These are phyloP conservation scores for Globisporangium spinosum DNA, from an alignment of 352 stramenopile genomes.

Conservation along the genomic window DNA sequence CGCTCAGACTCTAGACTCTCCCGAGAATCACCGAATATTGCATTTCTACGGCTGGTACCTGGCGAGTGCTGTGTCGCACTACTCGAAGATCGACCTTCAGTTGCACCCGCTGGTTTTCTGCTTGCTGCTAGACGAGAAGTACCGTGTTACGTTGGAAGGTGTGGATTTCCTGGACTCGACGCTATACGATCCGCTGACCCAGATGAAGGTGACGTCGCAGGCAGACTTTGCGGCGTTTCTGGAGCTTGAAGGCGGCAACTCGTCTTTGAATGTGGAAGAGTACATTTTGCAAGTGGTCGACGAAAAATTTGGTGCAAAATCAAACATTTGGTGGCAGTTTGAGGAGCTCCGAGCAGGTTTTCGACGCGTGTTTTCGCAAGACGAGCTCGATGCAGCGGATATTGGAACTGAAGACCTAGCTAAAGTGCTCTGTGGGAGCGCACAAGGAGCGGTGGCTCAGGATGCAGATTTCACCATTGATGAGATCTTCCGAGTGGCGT, in stretches of 20 bases:
- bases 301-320: conserved; percentile 44
- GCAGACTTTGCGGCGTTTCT: conserved; percentile 50
- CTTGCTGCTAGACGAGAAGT: conserved; percentile 33
- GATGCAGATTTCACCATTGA: conserved; percentile 40
- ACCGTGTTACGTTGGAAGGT: conserved; percentile 41
- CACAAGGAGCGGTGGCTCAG: not conserved
- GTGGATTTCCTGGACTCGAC: conserved; percentile 38
- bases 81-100: conserved; percentile 30
- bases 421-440: conserved; percentile 32
- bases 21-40: conserved; percentile 32
- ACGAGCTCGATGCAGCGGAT: conserved; percentile 21
- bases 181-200: conserved; percentile 39
- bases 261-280: conserved; percentile 33
- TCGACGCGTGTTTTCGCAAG: conserved; percentile 28
- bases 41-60: conserved; percentile 65
- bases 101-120: conserved; percentile 52
- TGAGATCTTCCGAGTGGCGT: conserved; percentile 48
- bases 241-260: conserved; percentile 45
- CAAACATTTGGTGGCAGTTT: conserved; percentile 49
- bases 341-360: conserved; percentile 44
- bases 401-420: conserved; percentile 32
- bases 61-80: conserved; percentile 46
- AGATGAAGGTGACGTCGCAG: conserved; percentile 44
- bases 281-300: conserved; percentile 48
- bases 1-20: conserved; percentile 29